Percentiles rank a stretch among this genome's conserved stretches.
Conservation (phyloP, 352 stramenopile species). For the Globisporangium takayamanum region DNA sequence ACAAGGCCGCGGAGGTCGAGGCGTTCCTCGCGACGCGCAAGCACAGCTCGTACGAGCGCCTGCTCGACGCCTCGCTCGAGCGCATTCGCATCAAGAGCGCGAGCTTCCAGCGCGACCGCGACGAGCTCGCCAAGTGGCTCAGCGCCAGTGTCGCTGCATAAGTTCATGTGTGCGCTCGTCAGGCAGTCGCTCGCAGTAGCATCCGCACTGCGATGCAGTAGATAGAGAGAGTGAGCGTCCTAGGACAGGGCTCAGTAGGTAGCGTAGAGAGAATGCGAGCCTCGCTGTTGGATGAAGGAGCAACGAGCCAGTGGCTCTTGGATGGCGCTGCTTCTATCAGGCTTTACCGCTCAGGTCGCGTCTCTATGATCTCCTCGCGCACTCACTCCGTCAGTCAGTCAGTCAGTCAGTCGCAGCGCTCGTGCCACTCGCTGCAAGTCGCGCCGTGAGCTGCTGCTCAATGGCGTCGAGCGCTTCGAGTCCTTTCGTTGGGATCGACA, state of each 20-base stretch:
- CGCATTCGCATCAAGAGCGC: conserved; percentile 47
- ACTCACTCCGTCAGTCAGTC: too few relatives aligned
- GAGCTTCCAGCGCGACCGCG: conserved; percentile 40
- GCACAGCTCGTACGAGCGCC: conserved; percentile 47
- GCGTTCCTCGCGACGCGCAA: conserved; percentile 46
- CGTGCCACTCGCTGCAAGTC: background rate
- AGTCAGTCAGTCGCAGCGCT: background rate
- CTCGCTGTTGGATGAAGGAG: too few relatives aligned
- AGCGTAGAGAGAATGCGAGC: too few relatives aligned
- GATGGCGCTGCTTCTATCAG: background rate
- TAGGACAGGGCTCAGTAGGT: too few relatives aligned
- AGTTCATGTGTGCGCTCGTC: too few relatives aligned
- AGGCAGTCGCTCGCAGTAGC: too few relatives aligned
- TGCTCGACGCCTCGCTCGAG: conserved; percentile 52
- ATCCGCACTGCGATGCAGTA: too few relatives aligned
- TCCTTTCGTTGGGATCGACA: conserved; percentile 44
- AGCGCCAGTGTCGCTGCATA: background rate
- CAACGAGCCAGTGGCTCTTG: too few relatives aligned
- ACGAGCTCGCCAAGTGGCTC: conserved; percentile 54
- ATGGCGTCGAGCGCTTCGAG: conserved; percentile 55
- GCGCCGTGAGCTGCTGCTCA: conserved; percentile 18
- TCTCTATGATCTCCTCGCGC: background rate
- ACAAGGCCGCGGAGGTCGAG: conserved; percentile 46
- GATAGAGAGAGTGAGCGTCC: too few relatives aligned
- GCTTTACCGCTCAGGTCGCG: too few relatives aligned